Percentiles rank a stretch among this genome's conserved stretches.
phyloP scores from a whole-genome alignment of 768 basidiomycete genomes.

The Lactarius deliciosus region DNA sequence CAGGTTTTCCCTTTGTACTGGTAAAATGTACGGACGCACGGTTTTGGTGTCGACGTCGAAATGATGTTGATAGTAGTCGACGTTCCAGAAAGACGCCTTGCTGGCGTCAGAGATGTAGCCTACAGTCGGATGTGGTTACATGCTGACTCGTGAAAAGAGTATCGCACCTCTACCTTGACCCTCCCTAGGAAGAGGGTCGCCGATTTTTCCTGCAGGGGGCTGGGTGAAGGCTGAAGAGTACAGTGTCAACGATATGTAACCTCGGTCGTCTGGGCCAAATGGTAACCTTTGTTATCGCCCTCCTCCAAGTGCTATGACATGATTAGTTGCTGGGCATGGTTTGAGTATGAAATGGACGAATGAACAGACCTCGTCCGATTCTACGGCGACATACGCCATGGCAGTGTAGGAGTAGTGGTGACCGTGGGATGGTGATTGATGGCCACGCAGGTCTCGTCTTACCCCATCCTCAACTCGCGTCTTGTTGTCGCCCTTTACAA shows the following conservation, averaged over 20 bases:
- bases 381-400: conserved; percentile 75
- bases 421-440: not conserved
- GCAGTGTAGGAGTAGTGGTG: not conserved
- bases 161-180: conserved; percentile 21
- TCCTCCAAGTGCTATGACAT: conserved; percentile 54
- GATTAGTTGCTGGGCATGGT: not conserved
- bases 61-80: conserved; percentile 85
- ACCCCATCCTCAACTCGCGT: too few species aligned
- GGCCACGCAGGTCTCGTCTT: too few species aligned
- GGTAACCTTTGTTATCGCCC: conserved; percentile 15
- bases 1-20: not conserved
- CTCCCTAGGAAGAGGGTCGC: conserved; percentile 8
- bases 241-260: not conserved
- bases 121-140: conserved; percentile 31
- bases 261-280: not conserved
- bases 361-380: conserved; percentile 61
- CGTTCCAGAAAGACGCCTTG: conserved; percentile 58
- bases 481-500: too few species aligned
- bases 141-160: not conserved
- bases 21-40: conserved; percentile 37
- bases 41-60: conserved; percentile 87
- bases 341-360: not conserved
- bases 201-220: conserved; percentile 16
- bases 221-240: conserved; percentile 13
- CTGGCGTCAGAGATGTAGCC: conserved; percentile 64